Base-by-base conservation (phyloP, 1,284 basidiomycete species). In the Jaminaea rosea region DNA sequence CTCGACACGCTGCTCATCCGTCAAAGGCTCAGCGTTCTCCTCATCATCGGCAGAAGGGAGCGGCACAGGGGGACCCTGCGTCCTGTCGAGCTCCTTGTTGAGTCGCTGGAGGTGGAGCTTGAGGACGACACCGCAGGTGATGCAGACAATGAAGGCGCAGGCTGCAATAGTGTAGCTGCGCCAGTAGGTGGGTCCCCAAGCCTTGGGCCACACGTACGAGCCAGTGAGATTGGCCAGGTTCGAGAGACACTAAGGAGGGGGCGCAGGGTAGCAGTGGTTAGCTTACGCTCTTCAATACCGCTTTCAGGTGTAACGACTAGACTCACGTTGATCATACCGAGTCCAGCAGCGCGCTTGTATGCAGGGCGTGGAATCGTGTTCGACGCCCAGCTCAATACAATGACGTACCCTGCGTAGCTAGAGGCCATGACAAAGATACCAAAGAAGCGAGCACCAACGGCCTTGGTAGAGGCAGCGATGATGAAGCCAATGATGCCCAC, bases 211-310 rank as follows among this genome's bases (percentile, higher is more conserved):
- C 17, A 62, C 53, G 53, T 68, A 71, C 27, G 49, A 50, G 29
- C 76, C 75, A 19, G 72, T 66, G 44, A 78, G 75, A 65, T 78
- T 77, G 41, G 76, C 76, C 17, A 75, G 62, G 55, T 77, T 75
- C 0, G 72, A 70, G 52, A 77, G 73, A 34, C 76, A 76, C n/a
- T n/a, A n/a, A n/a, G n/a, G n/a, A n/a, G n/a, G n/a, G n/a, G n/a
- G n/a, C n/a, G n/a, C n/a, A n/a, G n/a, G n/a, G n/a, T n/a, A n/a
- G n/a, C n/a, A n/a, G n/a, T n/a, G n/a, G n/a, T n/a, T n/a, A n/a
- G n/a, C n/a, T n/a, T n/a, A n/a, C n/a, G n/a, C n/a, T n/a, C n/a
- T n/a, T n/a, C n/a, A n/a, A n/a, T n/a, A n/a, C n/a, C n/a, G n/a
- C n/a, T n/a, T n/a, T n/a, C n/a, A n/a, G n/a, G n/a, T n/a, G n/a